Base-by-base conservation (phyloP, 202 grass and related monocot genomes). In the Alloteropsis angusta region DNA sequence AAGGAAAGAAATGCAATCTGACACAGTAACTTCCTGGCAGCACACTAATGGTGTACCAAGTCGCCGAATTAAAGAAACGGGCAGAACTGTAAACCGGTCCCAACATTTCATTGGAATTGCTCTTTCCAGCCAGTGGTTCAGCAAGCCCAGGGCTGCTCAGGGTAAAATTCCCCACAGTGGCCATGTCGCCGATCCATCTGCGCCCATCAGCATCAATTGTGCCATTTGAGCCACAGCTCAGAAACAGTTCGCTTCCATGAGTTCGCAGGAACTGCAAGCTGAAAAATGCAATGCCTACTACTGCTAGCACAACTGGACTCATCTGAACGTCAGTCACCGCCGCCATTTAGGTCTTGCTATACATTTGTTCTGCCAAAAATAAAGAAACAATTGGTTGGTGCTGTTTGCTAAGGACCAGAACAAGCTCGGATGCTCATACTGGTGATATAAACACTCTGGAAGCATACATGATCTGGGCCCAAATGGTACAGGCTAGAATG, bases 1-100 rank as follows among this genome's bases (percentile, higher is more conserved):
- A 82, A 18, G 92, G 92, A 66, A 85, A 91, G 85, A 98, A 95
- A 86, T 98, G 92, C 72, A 98, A 80, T 72, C 92, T 90, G 47
- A 98, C 7, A 4, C 87, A 98, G 79, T 93, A 98, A 71, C 46
- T 87, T 76, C 96, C 96, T 2, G 96, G 81, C 60, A 63, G 50
- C 71, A 95, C 50, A 47, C 36, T 75, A 68, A 98, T 91, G 56
- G 84, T 81, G 58, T 98, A 98, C 73, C 74, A 83, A 55, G 90
- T 66, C 21, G 92, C 12, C 0, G 81, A 58, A 63, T 78, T 79
- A 59, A 98, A 98, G 39, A 98, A 71, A 21, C 92, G 89, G 6
- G 86, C 92, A 59, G 85, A 90, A 75, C 49, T 65, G 80, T 98
- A 98, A 17, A 98, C 75, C 28, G 79, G 72, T 4, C 75, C 55